A percentile compares a stretch with the other conserved stretches of the same genome.
Evolutionary conservation across 768 basidiomycete species (phyloP).

Genomic region (Suillus occidentalis): DNA sequence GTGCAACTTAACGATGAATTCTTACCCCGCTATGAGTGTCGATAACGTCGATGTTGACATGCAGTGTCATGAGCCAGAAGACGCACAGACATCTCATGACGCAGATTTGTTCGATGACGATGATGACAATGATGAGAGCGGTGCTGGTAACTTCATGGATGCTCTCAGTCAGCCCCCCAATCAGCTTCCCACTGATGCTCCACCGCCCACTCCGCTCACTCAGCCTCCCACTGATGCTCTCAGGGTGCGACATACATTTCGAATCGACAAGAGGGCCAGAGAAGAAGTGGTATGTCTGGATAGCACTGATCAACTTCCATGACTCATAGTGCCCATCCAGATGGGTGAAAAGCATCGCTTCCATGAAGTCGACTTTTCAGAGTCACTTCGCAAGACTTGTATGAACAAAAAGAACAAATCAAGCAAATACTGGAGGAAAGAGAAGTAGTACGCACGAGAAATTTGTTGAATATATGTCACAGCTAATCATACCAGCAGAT

Average conservation of each 20-base stretch:
- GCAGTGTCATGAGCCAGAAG: neutral
- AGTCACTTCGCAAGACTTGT: neutral
- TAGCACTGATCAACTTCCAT: neutral
- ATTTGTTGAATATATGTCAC: neutral
- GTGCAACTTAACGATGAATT: neutral
- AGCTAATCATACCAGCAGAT: neutral
- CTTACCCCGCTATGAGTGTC: neutral
- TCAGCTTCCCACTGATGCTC: neutral
- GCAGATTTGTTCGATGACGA: neutral
- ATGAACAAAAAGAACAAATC: neutral
- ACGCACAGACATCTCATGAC: constrained; percentile 2
- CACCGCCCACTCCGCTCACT: too few relatives aligned
- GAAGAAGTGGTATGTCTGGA: neutral
- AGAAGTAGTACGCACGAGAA: too few relatives aligned
- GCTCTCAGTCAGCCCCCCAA: neutral
- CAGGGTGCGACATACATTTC: too few relatives aligned
- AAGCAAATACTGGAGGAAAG: too few relatives aligned
- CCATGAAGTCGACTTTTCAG: constrained; percentile 5
- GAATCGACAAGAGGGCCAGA: neutral
- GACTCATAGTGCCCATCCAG: neutral
- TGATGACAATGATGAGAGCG: neutral
- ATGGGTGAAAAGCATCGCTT: neutral
- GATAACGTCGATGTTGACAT: neutral
- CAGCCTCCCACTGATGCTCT: too few relatives aligned
- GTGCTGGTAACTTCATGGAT: neutral